These are phyloP conservation scores for Dalbergia cultrata DNA, from an alignment of 306 rosid species.

Conservation along the genomic window DNA sequence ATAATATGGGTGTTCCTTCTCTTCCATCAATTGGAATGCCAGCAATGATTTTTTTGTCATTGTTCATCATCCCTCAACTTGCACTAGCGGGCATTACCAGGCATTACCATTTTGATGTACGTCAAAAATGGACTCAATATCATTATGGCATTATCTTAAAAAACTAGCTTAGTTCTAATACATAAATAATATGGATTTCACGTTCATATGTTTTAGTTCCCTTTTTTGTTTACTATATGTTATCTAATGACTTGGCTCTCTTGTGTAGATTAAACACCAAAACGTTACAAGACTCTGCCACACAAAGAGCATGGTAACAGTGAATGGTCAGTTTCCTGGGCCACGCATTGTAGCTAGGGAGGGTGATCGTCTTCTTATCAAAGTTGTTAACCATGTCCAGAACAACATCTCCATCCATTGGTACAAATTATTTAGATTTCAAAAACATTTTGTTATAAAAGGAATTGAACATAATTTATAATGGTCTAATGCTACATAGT, in stretches of 20 bases:
- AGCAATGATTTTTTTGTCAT: neutral
- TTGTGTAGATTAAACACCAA: slow-evolving; percentile 43
- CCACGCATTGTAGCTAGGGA: slow-evolving; percentile 62
- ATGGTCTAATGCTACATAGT: too few relatives aligned
- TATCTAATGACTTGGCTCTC: neutral
- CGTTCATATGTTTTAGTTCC: neutral
- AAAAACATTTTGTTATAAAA: neutral
- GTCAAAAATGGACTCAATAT: neutral
- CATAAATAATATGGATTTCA: neutral
- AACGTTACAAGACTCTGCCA: slow-evolving; percentile 62
- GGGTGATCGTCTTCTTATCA: slow-evolving; percentile 57
- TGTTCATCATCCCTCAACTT: slow-evolving; percentile 24
- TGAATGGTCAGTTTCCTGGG: slow-evolving; percentile 62
- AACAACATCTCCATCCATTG: slow-evolving; percentile 63
- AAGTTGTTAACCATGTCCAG: slow-evolving; percentile 57
- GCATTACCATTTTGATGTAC: slow-evolving; percentile 63
- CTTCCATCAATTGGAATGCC: neutral
- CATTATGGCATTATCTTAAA: too few relatives aligned
- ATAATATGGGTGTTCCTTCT: slow-evolving; percentile 41
- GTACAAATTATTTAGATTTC: slow-evolving; percentile 35
- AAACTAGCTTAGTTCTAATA: neutral
- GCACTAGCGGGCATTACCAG: slow-evolving; percentile 54
- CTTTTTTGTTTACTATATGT: neutral
- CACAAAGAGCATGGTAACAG: slow-evolving; percentile 60
- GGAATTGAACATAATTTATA: too few relatives aligned